A percentile compares a stretch with the other conserved stretches of the same genome.
These are phyloP conservation scores for Trichocomaceae sp. DNA, from an alignment of 2,329 filamentous ascomycete genomes.

Conservation along the genomic window DNA sequence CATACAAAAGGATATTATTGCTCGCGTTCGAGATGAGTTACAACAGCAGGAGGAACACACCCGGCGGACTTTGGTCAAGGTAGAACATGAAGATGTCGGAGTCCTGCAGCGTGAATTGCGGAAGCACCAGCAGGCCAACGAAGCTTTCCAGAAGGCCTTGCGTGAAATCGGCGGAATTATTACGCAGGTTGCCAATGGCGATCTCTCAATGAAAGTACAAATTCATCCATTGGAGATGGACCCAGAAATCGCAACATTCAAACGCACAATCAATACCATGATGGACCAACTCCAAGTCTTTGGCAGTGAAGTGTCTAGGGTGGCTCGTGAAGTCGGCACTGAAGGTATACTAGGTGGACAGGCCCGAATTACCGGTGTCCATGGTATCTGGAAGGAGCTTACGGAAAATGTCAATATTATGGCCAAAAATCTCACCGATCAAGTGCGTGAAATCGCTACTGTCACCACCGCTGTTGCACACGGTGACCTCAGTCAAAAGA, in stretches of 20 bases:
- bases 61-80: conserved; percentile 70
- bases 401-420: conserved; percentile 78
- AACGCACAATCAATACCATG: conserved; percentile 93
- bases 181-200: conserved; percentile 86
- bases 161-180: conserved; percentile 96
- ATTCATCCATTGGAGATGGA: conserved; percentile 92
- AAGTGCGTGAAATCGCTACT: conserved; percentile 73
- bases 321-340: conserved; percentile 85
- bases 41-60: conserved; percentile 79
- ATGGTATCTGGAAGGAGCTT: conserved; percentile 89
- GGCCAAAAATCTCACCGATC: conserved; percentile 68
- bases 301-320: conserved; percentile 82
- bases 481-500: conserved; percentile 70
- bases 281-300: conserved; percentile 92
- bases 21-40: conserved; percentile 77
- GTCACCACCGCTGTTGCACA: conserved; percentile 72
- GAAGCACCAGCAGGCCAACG: conserved; percentile 96
- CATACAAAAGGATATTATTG: conserved; percentile 77
- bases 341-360: conserved; percentile 85
- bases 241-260: conserved; percentile 90
- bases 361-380: conserved; percentile 78
- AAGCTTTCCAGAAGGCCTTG: conserved; percentile 95
- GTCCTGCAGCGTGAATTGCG: conserved; percentile 86
- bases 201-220: conserved; percentile 85
- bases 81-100: conserved; percentile 81